Base-by-base conservation (phyloP, 2,329 filamentous ascomycete species). In the Clonostachys rhizophaga region DNA sequence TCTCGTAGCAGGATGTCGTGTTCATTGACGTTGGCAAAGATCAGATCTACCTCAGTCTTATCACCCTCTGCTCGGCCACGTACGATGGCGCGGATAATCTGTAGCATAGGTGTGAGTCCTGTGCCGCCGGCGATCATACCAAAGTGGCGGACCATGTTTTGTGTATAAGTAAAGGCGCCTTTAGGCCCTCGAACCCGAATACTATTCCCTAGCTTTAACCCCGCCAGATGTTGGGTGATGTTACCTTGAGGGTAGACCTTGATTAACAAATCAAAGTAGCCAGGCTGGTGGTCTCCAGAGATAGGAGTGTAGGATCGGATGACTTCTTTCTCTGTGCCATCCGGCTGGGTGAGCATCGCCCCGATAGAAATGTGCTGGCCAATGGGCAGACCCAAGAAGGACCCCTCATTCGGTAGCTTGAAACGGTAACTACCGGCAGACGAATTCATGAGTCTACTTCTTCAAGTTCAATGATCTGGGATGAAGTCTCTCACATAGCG, bases 121-220 rank as follows among this genome's bases (percentile, higher is more conserved):
- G 94, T 97, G 55, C 94, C 94, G 57, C 94, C 94, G 54, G 94
- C 91, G 64, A 99, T 89, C 94, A 99, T 99, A 64, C 91, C 94
- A 58, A 99, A 95, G 70, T 89, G 89, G 55, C 89, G 86, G 58
- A 92, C 89, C 88, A 99, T 92, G 78, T 96, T 96, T 58, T 92
- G 91, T 16, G 86, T 89, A 74, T 99, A 99, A 53, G 95, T 89
- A 79, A 99, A 96, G 59, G 92, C 92, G 58, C 94, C 94, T 80
- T 97, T 97, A 68, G 94, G 94, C 9, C 94, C 94, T 59, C 83
- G 85, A 59, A 97, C 86, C 65, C 89, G 89, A 78, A 99, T 94
- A 51, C 80, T 86, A 69, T 95, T 84, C 51, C 92, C 91, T 50
- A 96, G 79, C 53, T 80, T 81, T 52, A 99, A 81, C 13, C 81